These are phyloP conservation scores for Macrolepiota dolichaula DNA, from an alignment of 768 basidiomycete species.

Conservation along the genomic window DNA sequence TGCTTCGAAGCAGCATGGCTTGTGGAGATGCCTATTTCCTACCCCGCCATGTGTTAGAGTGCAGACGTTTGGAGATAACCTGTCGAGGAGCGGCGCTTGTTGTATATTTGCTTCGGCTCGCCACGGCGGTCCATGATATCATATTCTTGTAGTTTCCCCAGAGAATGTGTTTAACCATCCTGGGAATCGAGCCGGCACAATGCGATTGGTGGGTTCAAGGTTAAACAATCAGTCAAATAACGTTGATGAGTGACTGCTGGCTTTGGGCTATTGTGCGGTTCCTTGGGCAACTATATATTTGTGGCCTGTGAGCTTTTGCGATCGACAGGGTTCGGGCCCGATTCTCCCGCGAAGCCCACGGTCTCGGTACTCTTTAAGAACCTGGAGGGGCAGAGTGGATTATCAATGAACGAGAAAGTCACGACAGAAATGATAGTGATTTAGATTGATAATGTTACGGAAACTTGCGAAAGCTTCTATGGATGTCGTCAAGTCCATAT, in stretches of 20 bases:
- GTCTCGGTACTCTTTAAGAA: neutral
- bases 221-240: neutral
- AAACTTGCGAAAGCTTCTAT: neutral
- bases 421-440: neutral
- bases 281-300: neutral
- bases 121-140: neutral
- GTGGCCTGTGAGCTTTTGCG: neutral
- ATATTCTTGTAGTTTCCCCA: neutral
- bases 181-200: neutral
- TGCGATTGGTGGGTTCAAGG: slow-evolving; percentile 3
- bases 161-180: neutral
- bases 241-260: neutral
- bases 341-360: neutral
- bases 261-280: neutral
- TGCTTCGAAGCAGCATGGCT: neutral
- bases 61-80: neutral
- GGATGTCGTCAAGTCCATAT: neutral
- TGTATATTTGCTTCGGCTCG: neutral
- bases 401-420: neutral
- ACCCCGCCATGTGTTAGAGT: neutral
- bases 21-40: neutral
- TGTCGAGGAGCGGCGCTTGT: neutral
- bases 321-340: neutral
- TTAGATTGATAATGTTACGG: neutral
- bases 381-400: too few relatives aligned